Base-by-base conservation (phyloP, 1,284 basidiomycete species). In the Ceraceosorus guamensis region DNA sequence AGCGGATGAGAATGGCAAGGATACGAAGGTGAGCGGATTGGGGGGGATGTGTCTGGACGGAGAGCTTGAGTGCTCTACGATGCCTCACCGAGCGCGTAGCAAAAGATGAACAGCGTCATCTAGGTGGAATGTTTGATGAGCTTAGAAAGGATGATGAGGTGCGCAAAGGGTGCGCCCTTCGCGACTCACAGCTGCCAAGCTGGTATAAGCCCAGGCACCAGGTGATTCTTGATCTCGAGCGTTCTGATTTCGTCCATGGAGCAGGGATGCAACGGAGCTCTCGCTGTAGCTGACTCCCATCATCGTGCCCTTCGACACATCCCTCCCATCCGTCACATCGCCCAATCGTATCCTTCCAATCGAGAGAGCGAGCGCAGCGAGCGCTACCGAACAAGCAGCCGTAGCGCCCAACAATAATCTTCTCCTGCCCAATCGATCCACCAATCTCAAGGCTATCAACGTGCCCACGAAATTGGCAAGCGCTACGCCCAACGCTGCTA, bases 381-480 rank as follows among this genome's bases (percentile, higher is more conserved):
- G 62, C 34, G 52, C 60, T 4, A 64, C 33, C 1, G 58, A 35
- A 53, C 63, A 66, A 6, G 50, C 60, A 0, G 62, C 61, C 2
- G 61, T 71, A 5, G 70, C 66, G 56, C 65, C 62, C 1, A 72
- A 59, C 43, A 72, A 44, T 39, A 72, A 46, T 52, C 58, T 67
- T 14, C 70, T 37, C 6, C 70, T 48, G 6, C 70, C 70, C 55
- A 63, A 61, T 0, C 33, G 10, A 43, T 72, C 70, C 30, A 72
- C 60, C 33, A 65, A 63, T 4, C 65, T 48, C 56, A 72, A 58
- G 14, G 68, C 66, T 2, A 67, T 32, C 4, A 57, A 55, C 3
- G 70, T 72, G 4, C 70, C 70, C 1, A 59, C 43, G 35, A 65
- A 67, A 56, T 72, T 72, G 48, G 68, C 65, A 0, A 71, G 33